Conservation (phyloP, 805 yeast genomes). For the Candida mattraensis region DNA sequence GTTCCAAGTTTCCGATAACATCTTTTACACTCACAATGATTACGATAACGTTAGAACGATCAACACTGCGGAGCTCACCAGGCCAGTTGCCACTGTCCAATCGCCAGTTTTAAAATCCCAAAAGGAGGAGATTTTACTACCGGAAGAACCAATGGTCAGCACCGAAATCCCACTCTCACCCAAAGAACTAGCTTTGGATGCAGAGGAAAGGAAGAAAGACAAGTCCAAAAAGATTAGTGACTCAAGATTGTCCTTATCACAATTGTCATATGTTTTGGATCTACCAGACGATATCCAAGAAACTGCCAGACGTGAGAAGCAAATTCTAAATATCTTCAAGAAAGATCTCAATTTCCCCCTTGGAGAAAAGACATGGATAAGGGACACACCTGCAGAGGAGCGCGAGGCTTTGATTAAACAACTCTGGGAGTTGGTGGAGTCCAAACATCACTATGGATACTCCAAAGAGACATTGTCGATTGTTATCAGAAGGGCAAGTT, state of each 20-base stretch:
- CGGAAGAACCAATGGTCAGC: constrained; percentile 1
- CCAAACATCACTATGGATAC: constrained; percentile 52
- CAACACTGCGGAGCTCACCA: constrained; percentile 24
- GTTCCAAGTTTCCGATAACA: constrained; percentile 4
- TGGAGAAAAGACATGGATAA: constrained; percentile 81
- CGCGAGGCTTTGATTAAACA: constrained; percentile 49
- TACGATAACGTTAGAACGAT: constrained; percentile 21
- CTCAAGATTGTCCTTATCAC: constrained; percentile 58
- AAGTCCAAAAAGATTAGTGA: constrained; percentile 36
- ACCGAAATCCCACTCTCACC: constrained; percentile 5
- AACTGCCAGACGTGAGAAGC: constrained; percentile 55
- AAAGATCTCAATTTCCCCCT: constrained; percentile 65
- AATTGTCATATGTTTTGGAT: constrained; percentile 51
- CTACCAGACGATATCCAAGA: constrained; percentile 50
- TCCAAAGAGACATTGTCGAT: constrained; percentile 59
- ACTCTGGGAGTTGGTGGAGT: constrained; percentile 47
- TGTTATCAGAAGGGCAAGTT: constrained; percentile 77
- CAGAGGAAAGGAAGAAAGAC: constrained; percentile 14
- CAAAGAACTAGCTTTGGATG: constrained; percentile 6
- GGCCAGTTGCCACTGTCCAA: constrained; percentile 13
- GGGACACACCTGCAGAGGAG: constrained; percentile 63
- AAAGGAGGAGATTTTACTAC: constrained; percentile 3
- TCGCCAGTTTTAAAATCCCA: constrained; percentile 25
- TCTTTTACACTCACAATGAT: constrained; percentile 9
- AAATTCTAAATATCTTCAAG: constrained; percentile 51